Evolutionary conservation across 331 rosid genomes (phyloP), one percentile per base, ranked within the genome.

Genomic region (Arachis monticola): DNA sequence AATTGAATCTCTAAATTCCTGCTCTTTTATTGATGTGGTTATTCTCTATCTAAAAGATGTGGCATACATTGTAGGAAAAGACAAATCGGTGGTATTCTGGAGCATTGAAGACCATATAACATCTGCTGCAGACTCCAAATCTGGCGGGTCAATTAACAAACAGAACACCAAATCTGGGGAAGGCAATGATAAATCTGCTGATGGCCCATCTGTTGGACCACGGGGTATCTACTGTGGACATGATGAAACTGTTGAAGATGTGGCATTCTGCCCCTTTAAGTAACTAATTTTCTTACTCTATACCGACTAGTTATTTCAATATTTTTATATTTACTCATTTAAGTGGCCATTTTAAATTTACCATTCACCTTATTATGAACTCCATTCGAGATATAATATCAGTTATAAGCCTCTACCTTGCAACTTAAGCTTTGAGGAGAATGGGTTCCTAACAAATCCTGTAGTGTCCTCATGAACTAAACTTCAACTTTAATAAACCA

Each of bases 201-300:
- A 95, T 78, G 83, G 92, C 59, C 98, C 97, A 77, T 56, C 98
- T 75, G 86, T 95, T 70, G 97, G 97, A 69, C 99, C 99, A 53
- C 84, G 99, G 52, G 99, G 99, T 73, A 76, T 90, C 75, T 95
- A 86, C 88, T 77, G 81, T 59, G 99, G 99, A 53, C 99, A 95
- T 53, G 98, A 86, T 60, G 98, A 95, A 75, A 92, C 98, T 27
- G 99, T 95, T 81, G 99, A 95, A 89, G 99, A 95, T 84, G 99
- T 95, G 82, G 70, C 99, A 22, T 95, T 92, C 84, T 92, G 97
- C 81, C 98, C 98, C 45, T 90, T 93, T 73, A 95, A 96, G 99
- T 95, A 85, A 67, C 56, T 65, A 7, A 67, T 60, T 69, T 82
- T 73, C 22, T 40, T 5, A 6, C 60, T 6, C 60, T 55, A 13